A percentile compares a stretch with the other conserved stretches of the same genome.
Evolutionary conservation across 352 stramenopile species (phyloP).

Genomic region (Aphanomyces invadans): DNA sequence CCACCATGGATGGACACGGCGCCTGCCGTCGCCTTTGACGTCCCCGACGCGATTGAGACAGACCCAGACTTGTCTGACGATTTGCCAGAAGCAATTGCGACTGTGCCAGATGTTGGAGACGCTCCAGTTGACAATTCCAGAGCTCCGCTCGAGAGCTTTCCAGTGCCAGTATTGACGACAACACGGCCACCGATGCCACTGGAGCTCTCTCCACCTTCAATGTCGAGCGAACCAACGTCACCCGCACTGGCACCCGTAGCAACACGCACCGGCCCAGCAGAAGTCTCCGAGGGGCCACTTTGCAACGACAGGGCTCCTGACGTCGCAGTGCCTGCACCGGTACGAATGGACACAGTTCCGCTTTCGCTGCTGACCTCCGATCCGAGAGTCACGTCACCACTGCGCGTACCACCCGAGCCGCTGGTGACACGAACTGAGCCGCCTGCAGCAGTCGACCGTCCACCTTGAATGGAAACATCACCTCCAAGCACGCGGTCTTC

Average conservation of each 20-base stretch:
- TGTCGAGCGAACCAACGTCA: neutral
- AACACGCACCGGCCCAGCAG: neutral
- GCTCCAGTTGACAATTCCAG: neutral
- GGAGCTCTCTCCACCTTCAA: conserved; percentile 2
- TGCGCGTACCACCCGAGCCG: neutral
- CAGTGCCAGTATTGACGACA: neutral
- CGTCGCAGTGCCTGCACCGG: neutral
- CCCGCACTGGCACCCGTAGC: neutral
- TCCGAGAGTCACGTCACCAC: neutral
- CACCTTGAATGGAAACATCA: neutral
- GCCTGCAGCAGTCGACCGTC: neutral
- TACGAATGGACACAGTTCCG: neutral
- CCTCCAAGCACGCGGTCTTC: neutral
- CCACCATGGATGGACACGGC: neutral
- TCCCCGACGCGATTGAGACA: neutral
- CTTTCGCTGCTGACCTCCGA: neutral
- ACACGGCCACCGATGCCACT: conserved; percentile 2
- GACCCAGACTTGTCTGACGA: conserved; percentile 9
- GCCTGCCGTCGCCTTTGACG: neutral
- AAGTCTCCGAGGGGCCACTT: neutral
- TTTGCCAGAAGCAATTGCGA: neutral
- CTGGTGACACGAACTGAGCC: neutral
- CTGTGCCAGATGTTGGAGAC: neutral
- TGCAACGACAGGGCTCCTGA: neutral
- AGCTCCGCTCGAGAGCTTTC: neutral